Evolutionary conservation across 2,329 filamentous ascomycete species (phyloP).

Genomic region (Aureobasidium sp.): DNA sequence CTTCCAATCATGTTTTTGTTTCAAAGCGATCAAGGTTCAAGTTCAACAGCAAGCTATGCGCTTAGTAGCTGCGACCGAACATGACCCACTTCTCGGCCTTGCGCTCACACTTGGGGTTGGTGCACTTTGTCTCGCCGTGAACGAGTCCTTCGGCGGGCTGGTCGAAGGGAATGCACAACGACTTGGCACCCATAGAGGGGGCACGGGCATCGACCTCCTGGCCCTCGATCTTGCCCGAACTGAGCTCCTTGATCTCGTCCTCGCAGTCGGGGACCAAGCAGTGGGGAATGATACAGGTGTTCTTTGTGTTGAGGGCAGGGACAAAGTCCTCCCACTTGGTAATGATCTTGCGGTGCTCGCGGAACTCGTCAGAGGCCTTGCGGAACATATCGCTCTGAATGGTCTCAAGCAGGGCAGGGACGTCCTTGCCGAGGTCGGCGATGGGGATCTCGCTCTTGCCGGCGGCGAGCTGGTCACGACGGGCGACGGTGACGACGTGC

Average conservation of each 20-base stretch:
- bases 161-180: slow-evolving; percentile 72
- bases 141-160: slow-evolving; percentile 71
- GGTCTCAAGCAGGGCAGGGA: slow-evolving; percentile 76
- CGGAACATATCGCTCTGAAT: slow-evolving; percentile 79
- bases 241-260: slow-evolving; percentile 90
- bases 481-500: slow-evolving; percentile 74
- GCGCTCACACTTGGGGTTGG: slow-evolving; percentile 76
- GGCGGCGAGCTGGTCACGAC: slow-evolving; percentile 63
- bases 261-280: slow-evolving; percentile 81
- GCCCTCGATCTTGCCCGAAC: slow-evolving; percentile 64
- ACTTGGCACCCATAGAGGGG: slow-evolving; percentile 70
- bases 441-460: slow-evolving; percentile 78
- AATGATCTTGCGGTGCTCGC: slow-evolving; percentile 71
- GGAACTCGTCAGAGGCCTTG: slow-evolving; percentile 71
- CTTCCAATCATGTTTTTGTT: slow-evolving; percentile 1
- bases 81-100: slow-evolving; percentile 82
- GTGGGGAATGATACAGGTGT: slow-evolving; percentile 85
- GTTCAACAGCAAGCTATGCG: background rate
- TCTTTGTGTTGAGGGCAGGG: slow-evolving; percentile 83
- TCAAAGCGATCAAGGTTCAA: background rate
- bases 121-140: slow-evolving; percentile 78
- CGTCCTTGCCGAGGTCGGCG: slow-evolving; percentile 61
- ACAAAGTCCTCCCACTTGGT: slow-evolving; percentile 86
- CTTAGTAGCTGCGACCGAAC: slow-evolving; percentile 60
- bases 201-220: slow-evolving; percentile 63